These are phyloP conservation scores for Combretum micranthum DNA, from an alignment of 345 rosid species.

Conservation along the genomic window DNA sequence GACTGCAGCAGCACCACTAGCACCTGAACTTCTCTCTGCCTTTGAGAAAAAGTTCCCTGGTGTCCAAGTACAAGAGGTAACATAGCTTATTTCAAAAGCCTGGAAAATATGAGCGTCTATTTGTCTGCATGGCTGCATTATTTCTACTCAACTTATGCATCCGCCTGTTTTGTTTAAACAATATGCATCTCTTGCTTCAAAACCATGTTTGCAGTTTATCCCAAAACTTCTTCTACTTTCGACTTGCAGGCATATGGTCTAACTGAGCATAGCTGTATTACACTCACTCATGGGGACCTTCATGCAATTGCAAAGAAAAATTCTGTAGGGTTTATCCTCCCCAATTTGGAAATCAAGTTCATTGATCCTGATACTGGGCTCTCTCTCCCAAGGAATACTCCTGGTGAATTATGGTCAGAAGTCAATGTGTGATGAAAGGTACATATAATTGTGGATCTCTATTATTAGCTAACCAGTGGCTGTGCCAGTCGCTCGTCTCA, in stretches of 20 bases:
- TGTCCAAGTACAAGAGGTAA: conserved; percentile 84
- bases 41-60: conserved; percentile 68
- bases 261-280: conserved; percentile 97
- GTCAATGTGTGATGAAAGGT: conserved; percentile 94
- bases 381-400: conserved; percentile 64
- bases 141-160: too few relatives aligned
- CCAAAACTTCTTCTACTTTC: not conserved
- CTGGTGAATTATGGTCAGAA: conserved; percentile 88
- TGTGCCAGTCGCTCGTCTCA: too few relatives aligned
- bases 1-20: conserved; percentile 93
- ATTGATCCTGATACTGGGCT: conserved; percentile 64
- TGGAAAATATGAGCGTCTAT: not conserved
- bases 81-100: not conserved
- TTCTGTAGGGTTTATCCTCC: conserved; percentile 84
- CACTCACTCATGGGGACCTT: conserved; percentile 72
- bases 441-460: not conserved
- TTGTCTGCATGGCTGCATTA: not conserved
- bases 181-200: too few relatives aligned
- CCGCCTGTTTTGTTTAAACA: too few relatives aligned
- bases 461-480: too few relatives aligned
- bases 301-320: conserved; percentile 64
- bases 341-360: conserved; percentile 81
- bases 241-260: conserved; percentile 73
- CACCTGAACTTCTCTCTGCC: conserved; percentile 68
- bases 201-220: not conserved